Evolutionary conservation across 2,329 filamentous ascomycete genomes (phyloP).

Genomic region (Proliferodiscus dingleyae): DNA sequence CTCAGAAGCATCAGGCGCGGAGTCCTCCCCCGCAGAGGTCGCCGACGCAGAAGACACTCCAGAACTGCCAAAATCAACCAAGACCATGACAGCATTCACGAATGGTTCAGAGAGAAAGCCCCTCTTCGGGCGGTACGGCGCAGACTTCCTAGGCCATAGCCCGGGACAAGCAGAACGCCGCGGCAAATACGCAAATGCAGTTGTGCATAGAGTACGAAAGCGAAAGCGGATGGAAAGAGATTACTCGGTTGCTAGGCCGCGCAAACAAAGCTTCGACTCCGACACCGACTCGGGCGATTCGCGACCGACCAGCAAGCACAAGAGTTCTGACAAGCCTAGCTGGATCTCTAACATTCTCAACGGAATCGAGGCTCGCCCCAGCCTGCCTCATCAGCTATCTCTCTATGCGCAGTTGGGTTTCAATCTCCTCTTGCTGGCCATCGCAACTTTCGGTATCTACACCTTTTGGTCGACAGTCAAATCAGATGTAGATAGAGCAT

Average conservation of each 20-base stretch:
- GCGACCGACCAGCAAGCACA: constrained; percentile 29
- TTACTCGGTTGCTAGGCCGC: constrained; percentile 31
- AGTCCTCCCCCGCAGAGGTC: constrained; percentile 52
- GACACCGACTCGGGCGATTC: constrained; percentile 34
- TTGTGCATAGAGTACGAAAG: constrained; percentile 45
- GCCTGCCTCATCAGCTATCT: constrained; percentile 60
- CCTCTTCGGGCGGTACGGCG: constrained; percentile 38
- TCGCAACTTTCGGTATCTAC: constrained; percentile 35
- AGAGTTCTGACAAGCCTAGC: constrained; percentile 24
- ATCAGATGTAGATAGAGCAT: constrained; percentile 42
- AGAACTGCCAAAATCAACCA: constrained; percentile 47
- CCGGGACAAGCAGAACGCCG: constrained; percentile 61
- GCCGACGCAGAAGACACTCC: constrained; percentile 48
- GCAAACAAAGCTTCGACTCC: constrained; percentile 34
- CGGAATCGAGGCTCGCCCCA: constrained; percentile 60
- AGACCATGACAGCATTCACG: constrained; percentile 47
- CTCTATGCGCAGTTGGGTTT: constrained; percentile 59
- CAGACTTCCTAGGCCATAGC: constrained; percentile 34
- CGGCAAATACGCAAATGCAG: constrained; percentile 41
- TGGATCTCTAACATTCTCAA: constrained; percentile 49
- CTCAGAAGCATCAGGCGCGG: constrained; percentile 53
- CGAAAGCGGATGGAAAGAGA: constrained; percentile 42
- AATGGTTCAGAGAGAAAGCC: constrained; percentile 41
- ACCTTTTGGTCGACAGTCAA: constrained; percentile 28
- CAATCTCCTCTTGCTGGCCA: constrained; percentile 43